phyloP scores from a whole-genome alignment of 495 filamentous ascomycete genomes.

The Penicillium pancosmium region DNA sequence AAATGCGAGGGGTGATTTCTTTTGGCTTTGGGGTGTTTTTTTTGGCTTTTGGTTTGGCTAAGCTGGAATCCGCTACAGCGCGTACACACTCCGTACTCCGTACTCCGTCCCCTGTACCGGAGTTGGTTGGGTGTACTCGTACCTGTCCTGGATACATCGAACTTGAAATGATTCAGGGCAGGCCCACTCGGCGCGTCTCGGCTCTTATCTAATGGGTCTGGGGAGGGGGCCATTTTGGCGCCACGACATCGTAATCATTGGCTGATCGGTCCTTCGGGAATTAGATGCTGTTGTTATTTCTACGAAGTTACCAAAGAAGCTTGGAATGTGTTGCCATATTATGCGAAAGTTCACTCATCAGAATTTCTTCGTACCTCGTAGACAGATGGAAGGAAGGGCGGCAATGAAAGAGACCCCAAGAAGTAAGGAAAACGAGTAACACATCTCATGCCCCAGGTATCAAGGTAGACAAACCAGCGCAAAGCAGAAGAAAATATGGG shows the following conservation, averaged over 20 bases:
- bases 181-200: conserved; percentile 2
- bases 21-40: not conserved
- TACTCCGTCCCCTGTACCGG: too few species aligned
- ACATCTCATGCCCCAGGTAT: conserved; percentile 24
- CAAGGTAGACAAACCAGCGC: conserved; percentile 14
- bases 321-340: not conserved
- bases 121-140: not conserved
- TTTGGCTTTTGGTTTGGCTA: conserved; percentile 1
- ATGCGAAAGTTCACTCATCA: conserved; percentile 4
- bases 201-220: conserved; percentile 1
- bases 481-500: conserved; percentile 11
- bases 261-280: not conserved
- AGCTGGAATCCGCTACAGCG: not conserved
- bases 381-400: conserved; percentile 3
- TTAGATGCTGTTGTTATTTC: not conserved
- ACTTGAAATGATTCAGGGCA: not conserved
- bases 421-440: conserved; percentile 6
- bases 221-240: not conserved
- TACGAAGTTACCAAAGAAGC: not conserved
- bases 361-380: conserved; percentile 13
- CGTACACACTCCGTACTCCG: too few species aligned
- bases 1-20: not conserved
- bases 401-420: conserved; percentile 9
- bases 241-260: not conserved
- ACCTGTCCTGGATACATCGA: not conserved